Conservation (phyloP, 139 green algal species). For the Pseudopediastrum boryanum region DNA sequence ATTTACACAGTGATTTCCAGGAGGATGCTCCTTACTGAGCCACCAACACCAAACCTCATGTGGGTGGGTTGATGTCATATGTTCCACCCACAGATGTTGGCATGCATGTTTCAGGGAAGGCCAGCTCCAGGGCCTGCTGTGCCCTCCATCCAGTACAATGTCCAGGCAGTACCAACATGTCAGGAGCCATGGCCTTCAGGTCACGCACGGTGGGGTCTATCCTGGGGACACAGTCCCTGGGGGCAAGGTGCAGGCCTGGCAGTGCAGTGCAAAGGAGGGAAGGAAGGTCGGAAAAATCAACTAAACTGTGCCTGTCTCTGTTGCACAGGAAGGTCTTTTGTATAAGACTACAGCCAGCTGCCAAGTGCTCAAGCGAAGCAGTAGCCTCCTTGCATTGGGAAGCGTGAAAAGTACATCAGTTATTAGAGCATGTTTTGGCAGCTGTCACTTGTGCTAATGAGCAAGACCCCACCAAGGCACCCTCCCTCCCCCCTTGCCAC, state of each 20-base stretch:
- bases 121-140: background rate
- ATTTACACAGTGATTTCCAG: no score
- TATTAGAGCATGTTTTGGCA: no score
- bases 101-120: background rate
- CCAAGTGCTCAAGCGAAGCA: background rate
- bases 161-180: constrained; percentile 31
- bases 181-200: constrained; percentile 21
- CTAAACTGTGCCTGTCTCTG: background rate
- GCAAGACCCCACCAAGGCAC: no score
- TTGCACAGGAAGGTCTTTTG: background rate
- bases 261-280: background rate
- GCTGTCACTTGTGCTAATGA: no score
- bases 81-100: background rate
- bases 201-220: constrained; percentile 34
- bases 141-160: constrained; percentile 22
- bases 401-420: no score
- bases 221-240: constrained; percentile 19
- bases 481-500: no score
- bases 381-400: no score
- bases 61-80: background rate
- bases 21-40: no score
- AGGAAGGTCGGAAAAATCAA: background rate
- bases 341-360: background rate
- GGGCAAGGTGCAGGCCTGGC: constrained; percentile 51
- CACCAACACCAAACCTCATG: no score